Base-by-base conservation (phyloP, 2,329 filamentous ascomycete species). In the Fusarium austroafricanum region DNA sequence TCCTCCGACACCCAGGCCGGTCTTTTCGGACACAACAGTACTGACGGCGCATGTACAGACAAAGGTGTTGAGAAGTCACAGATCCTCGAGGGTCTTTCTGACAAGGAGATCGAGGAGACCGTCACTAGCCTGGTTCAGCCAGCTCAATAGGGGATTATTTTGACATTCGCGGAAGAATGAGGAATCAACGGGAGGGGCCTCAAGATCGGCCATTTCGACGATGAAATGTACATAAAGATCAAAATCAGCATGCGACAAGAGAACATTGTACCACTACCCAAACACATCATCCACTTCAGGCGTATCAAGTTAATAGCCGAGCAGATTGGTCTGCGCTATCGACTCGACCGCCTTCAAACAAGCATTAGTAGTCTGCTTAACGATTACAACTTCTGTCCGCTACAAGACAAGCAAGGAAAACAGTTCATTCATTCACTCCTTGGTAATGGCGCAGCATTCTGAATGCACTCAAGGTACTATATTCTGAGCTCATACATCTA, bases 81-180 rank as follows among this genome's bases (percentile, higher is more conserved):
- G 75, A 83, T 84, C 70, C 80, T 89, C 75, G 85, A 88, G 80
- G 86, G 86, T 35, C 77, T 89, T 50, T 81, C 83, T 53, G 86
- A 88, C 73, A 87, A 88, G 79, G 82, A 89, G 77, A 87, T 89
- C 67, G 87, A 89, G 77, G 86, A 88, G 11, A 75, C 86, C 4
- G 84, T 89, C 33, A 80, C 85, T 39, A 80, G 81, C 35, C 78
- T 89, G 60, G 86, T 89, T 46, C 85, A 85, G 81, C 61, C 61
- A 37, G 26, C 61, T 45, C 67, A 71, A 70, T 71, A 68, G 61
- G 37, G 21, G 18, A 55, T 9, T 7, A 8, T 33, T 42, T 51
- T 63, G 26, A 20, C 51, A 26, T 53, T 47, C 38, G 29, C n/a
- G 29, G 58, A 44, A 54, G 38, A 63, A 40, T 43, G 47, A 39